Percentiles rank a stretch among this genome's conserved stretches.
Evolutionary conservation across 2,329 filamentous ascomycete species (phyloP).

Genomic region (Arthrobotrys conoides): DNA sequence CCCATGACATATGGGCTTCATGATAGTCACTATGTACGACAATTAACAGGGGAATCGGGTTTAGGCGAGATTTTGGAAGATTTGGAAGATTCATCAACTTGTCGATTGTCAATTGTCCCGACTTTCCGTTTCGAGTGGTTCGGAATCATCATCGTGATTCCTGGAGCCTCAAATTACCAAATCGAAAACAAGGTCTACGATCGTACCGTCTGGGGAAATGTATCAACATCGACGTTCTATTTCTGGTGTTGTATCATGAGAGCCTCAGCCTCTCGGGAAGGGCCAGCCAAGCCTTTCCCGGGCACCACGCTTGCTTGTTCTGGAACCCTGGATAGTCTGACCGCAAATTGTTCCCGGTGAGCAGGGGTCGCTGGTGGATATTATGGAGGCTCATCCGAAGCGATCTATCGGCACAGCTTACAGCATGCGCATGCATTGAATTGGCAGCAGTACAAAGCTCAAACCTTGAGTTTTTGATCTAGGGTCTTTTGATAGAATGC

Average conservation of each 20-base stretch:
- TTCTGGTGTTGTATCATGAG: slow-evolving; percentile 58
- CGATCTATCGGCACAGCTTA: slow-evolving; percentile 31
- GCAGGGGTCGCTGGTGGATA: slow-evolving; percentile 30
- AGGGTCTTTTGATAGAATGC: not conserved
- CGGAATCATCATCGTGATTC: slow-evolving; percentile 46
- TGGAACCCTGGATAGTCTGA: slow-evolving; percentile 44
- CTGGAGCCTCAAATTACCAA: slow-evolving; percentile 44
- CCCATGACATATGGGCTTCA: not conserved
- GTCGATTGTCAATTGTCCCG: no score
- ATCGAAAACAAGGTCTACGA: slow-evolving; percentile 13
- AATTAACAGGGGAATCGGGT: slow-evolving; percentile 38
- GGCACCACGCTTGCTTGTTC: slow-evolving; percentile 49
- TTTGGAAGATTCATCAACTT: slow-evolving; percentile 37
- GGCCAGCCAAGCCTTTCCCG: slow-evolving; percentile 41
- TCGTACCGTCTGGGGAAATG: not conserved
- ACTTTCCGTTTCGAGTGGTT: slow-evolving; percentile 56
- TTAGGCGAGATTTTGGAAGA: slow-evolving; percentile 58
- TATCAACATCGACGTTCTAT: slow-evolving; percentile 33
- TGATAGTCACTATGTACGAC: not conserved
- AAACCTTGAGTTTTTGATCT: not conserved
- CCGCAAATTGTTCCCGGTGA: slow-evolving; percentile 40
- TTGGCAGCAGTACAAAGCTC: slow-evolving; percentile 16
- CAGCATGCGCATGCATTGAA: slow-evolving; percentile 30
- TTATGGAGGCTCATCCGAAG: slow-evolving; percentile 39
- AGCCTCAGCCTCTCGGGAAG: slow-evolving; percentile 58